phyloP scores from a whole-genome alignment of 2,329 filamentous ascomycete species.

The Trichoderma polysporum region DNA sequence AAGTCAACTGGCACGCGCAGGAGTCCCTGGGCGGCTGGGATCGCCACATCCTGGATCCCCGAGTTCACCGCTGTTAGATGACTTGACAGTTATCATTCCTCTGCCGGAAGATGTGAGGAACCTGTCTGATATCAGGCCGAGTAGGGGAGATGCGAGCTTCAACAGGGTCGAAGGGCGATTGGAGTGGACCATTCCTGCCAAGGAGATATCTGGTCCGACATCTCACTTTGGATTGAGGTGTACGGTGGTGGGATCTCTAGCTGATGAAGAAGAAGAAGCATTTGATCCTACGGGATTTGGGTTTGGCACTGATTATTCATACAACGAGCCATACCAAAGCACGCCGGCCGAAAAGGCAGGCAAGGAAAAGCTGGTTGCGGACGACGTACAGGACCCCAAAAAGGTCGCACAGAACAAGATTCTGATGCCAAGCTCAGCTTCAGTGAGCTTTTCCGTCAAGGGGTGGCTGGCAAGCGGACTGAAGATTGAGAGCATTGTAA shows the following conservation, averaged over 20 bases:
- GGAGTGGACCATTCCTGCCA: conserved; percentile 80
- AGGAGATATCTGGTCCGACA: conserved; percentile 68
- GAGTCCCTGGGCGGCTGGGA: conserved; percentile 42
- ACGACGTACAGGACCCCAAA: conserved; percentile 50
- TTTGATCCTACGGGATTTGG: conserved; percentile 54
- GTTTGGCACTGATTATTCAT: conserved; percentile 51
- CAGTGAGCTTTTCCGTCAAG: conserved; percentile 69
- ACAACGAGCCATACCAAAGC: conserved; percentile 58
- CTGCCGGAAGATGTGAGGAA: conserved; percentile 78
- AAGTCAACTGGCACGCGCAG: conserved; percentile 44
- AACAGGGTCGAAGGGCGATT: conserved; percentile 68
- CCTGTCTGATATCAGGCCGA: conserved; percentile 76
- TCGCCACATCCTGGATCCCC: conserved; percentile 53
- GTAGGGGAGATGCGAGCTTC: conserved; percentile 80
- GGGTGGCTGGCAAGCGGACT: conserved; percentile 68
- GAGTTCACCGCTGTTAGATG: conserved; percentile 66
- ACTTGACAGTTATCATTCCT: conserved; percentile 74
- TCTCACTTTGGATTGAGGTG: conserved; percentile 74
- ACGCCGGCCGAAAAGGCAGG: conserved; percentile 36
- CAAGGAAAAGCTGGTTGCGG: conserved; percentile 34
- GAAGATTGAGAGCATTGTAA: conserved; percentile 64
- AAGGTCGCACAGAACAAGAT: conserved; percentile 68
- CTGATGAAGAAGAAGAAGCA: conserved; percentile 49
- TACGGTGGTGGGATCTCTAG: conserved; percentile 68
- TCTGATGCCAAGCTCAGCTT: conserved; percentile 76